Conservation (phyloP, 2,329 filamentous ascomycete genomes). For the Ceratocystis smalleyi region DNA sequence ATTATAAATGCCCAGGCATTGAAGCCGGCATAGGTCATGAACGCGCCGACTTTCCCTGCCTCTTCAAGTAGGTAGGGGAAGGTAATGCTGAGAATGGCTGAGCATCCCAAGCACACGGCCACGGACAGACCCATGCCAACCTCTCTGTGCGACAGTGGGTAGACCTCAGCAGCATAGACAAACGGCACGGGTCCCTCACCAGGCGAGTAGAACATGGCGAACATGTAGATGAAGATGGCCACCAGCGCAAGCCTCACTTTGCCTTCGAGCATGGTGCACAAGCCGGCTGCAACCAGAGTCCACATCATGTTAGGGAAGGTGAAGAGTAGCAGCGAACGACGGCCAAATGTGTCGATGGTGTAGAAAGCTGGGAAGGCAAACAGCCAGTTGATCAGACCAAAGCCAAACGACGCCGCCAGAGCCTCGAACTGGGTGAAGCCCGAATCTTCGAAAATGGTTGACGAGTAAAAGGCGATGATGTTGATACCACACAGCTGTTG, state of each 20-base stretch:
- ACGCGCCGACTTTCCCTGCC: constrained; percentile 23
- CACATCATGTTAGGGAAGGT: constrained; percentile 53
- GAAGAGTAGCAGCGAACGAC: constrained; percentile 44
- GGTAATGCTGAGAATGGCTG: constrained; percentile 34
- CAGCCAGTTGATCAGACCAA: constrained; percentile 43
- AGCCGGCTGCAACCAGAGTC: constrained; percentile 34
- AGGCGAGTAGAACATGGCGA: constrained; percentile 49
- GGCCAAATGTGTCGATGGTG: constrained; percentile 52
- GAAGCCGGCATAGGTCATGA: constrained; percentile 38
- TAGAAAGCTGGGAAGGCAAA: constrained; percentile 52
- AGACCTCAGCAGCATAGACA: constrained; percentile 45
- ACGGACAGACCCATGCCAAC: constrained; percentile 50
- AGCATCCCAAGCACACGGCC: constrained; percentile 43
- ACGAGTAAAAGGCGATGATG: constrained; percentile 35
- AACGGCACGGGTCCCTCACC: constrained; percentile 50
- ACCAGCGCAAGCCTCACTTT: constrained; percentile 37
- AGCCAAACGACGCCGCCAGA: constrained; percentile 30
- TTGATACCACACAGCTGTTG: constrained; percentile 48
- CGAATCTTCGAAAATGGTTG: constrained; percentile 31
- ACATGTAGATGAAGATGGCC: constrained; percentile 48
- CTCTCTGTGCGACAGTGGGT: constrained; percentile 47
- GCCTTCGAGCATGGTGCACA: constrained; percentile 26
- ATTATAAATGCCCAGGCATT: constrained; percentile 39
- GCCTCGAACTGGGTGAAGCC: constrained; percentile 27
- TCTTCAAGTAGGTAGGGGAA: constrained; percentile 33